Evolutionary conservation across 805 yeast genomes (phyloP), one percentile per base, ranked within the genome.

Genomic region (Starmera dryadoides): DNA sequence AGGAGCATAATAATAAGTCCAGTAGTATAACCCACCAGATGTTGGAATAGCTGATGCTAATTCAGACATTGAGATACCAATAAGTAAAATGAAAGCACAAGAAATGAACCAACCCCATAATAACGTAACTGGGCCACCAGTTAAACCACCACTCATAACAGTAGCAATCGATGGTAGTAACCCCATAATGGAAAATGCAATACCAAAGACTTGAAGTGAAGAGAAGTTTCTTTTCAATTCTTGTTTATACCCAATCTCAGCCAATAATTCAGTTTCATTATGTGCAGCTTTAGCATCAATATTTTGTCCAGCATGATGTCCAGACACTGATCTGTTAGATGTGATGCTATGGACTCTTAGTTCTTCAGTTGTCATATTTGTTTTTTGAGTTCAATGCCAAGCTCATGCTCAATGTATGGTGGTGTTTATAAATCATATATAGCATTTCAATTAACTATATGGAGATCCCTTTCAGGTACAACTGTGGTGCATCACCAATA

Each of bases 101-200:
- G 82, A 70, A 15, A 73, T 49, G 33, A 77, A 58, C 87, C 87
- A 81, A 34, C 83, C 80, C 86, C 87, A 81, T 3, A 79, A 65
- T 42, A 78, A 64, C 4, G 53, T 42, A 14, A 69, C 76, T 0
- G 82, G 77, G 4, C 87, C 87, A 1, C 79, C 74, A 17, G 69
- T 58, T 9, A 81, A 59, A 17, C 80, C 81, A 32, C 64, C 61
- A 14, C 64, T 64, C 26, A 79, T 52, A 23, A 71, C 66, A 3
- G 85, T 73, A 0, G 85, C 73, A 37, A 80, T 75, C 10, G 81
- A 73, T 1, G 85, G 85, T 32, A 81, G 61, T 35, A 81, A 58
- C 9, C 86, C 84, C 86, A 82, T 81, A 53, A 81, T 79, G 16
- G 80, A 71, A 51, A 79, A 81, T 4, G 86, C 83, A 41, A 81